These are phyloP conservation scores for Cercophora samala DNA, from an alignment of 495 filamentous ascomycete species.

Conservation along the genomic window DNA sequence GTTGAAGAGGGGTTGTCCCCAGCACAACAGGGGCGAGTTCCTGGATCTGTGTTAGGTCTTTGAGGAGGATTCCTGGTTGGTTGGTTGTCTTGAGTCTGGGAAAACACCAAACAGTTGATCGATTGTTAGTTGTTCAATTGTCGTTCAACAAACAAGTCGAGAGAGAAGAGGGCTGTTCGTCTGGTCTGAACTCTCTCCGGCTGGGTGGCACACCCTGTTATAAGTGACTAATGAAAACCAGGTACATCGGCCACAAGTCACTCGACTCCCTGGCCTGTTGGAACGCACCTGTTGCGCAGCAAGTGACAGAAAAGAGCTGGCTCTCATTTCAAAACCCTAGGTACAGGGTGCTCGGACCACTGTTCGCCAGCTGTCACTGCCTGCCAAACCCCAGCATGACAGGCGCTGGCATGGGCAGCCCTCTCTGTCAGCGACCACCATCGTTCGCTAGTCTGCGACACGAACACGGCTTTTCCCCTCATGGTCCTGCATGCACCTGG, in stretches of 20 bases:
- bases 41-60: neutral
- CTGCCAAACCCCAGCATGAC: neutral
- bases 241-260: conserved; percentile 28
- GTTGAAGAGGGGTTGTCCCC: neutral
- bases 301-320: neutral
- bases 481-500: conserved; percentile 4
- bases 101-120: neutral
- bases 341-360: conserved; percentile 2
- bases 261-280: conserved; percentile 20
- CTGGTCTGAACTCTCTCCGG: conserved; percentile 19
- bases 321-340: conserved; percentile 12
- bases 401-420: neutral
- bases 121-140: conserved; percentile 1
- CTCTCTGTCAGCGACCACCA: conserved; percentile 6
- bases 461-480: conserved; percentile 5
- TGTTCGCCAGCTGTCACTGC: conserved; percentile 8
- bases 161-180: conserved; percentile 10
- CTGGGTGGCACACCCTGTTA: conserved; percentile 28
- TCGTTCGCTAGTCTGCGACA: conserved; percentile 10
- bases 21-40: neutral
- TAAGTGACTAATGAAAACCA: conserved; percentile 31
- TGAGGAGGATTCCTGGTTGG: neutral
- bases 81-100: neutral
- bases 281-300: conserved; percentile 10
- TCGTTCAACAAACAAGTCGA: conserved; percentile 18